phyloP scores from a whole-genome alignment of 352 stramenopile genomes.

The Globisporangium megalacanthum region DNA sequence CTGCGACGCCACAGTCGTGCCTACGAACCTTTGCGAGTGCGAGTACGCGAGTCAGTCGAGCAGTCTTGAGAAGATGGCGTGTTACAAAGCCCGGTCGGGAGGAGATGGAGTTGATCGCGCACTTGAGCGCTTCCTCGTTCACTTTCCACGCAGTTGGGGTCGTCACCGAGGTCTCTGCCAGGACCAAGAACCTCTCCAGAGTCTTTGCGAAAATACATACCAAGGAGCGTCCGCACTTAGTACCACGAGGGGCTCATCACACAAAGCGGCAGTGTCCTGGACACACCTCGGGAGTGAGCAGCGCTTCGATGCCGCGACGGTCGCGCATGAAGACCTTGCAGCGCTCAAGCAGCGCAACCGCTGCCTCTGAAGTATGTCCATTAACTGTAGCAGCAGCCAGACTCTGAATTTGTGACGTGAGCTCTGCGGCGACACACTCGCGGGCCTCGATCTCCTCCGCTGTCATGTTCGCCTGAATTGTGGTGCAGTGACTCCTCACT shows the following conservation, averaged over 20 bases:
- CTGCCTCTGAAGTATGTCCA: no score
- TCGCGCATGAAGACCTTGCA: constrained; percentile 70
- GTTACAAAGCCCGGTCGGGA: constrained; percentile 49
- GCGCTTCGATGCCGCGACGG: constrained; percentile 44
- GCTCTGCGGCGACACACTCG: constrained; percentile 1
- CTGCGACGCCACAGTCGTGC: background rate
- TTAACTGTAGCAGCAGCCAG: no score
- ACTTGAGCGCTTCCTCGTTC: constrained; percentile 59
- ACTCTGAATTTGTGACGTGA: background rate
- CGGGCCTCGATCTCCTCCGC: constrained; percentile 14
- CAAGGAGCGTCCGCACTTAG: no score
- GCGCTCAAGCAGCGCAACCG: constrained; percentile 22
- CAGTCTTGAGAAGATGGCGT: constrained; percentile 18
- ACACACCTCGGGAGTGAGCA: constrained; percentile 41
- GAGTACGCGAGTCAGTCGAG: constrained; percentile 23
- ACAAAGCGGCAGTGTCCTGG: no score
- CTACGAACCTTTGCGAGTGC: constrained; percentile 15
- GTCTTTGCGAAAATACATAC: constrained; percentile 10
- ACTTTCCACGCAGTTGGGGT: constrained; percentile 13
- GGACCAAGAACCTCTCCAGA: constrained; percentile 26
- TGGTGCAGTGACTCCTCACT: background rate
- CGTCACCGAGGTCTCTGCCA: constrained; percentile 14
- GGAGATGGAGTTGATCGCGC: constrained; percentile 63
- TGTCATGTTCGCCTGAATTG: constrained; percentile 13
- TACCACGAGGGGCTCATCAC: no score